Percentiles rank a stretch among this genome's conserved stretches.
These are phyloP conservation scores for Talaromyces ruber DNA, from an alignment of 495 filamentous ascomycete species.

Conservation along the genomic window DNA sequence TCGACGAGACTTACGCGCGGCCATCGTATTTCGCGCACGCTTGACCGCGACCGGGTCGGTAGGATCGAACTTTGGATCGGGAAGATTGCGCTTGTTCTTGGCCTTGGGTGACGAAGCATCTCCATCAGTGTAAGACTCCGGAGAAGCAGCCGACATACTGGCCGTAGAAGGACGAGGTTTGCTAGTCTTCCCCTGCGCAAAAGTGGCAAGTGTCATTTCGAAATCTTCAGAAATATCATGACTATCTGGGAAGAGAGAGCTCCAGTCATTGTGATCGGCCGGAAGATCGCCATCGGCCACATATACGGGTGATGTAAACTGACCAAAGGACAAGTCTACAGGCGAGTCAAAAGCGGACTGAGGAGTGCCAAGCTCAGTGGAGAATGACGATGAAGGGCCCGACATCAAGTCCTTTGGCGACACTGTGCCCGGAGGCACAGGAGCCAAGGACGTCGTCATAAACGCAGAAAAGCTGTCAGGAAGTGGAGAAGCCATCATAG, in stretches of 20 bases:
- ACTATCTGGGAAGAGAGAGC: conserved; percentile 47
- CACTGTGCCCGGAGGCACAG: conserved; percentile 49
- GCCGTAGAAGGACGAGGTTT: conserved; percentile 24
- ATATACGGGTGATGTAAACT: conserved; percentile 66
- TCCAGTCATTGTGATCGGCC: conserved; percentile 26
- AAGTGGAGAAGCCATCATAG: conserved; percentile 19
- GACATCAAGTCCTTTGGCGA: conserved; percentile 85
- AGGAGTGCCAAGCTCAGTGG: conserved; percentile 81
- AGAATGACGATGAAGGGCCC: conserved; percentile 72
- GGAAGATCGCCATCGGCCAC: conserved; percentile 24
- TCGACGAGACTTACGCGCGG: conserved; percentile 87
- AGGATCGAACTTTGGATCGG: conserved; percentile 50
- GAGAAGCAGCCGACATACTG: conserved; percentile 5
- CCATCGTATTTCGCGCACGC: conserved; percentile 90
- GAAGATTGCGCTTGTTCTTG: conserved; percentile 28
- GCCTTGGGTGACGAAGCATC: conserved; percentile 34
- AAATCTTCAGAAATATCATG: conserved; percentile 32
- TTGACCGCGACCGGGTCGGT: conserved; percentile 76
- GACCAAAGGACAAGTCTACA: conserved; percentile 41
- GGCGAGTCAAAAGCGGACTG: conserved; percentile 69
- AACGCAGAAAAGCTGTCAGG: conserved; percentile 14
- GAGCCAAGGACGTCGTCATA: conserved; percentile 23
- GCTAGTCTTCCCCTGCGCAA: not conserved
- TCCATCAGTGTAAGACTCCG: conserved; percentile 24
- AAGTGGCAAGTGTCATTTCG: conserved; percentile 8